Base-by-base conservation (phyloP, 495 filamentous ascomycete genomes). In the Penicillium lagena region DNA sequence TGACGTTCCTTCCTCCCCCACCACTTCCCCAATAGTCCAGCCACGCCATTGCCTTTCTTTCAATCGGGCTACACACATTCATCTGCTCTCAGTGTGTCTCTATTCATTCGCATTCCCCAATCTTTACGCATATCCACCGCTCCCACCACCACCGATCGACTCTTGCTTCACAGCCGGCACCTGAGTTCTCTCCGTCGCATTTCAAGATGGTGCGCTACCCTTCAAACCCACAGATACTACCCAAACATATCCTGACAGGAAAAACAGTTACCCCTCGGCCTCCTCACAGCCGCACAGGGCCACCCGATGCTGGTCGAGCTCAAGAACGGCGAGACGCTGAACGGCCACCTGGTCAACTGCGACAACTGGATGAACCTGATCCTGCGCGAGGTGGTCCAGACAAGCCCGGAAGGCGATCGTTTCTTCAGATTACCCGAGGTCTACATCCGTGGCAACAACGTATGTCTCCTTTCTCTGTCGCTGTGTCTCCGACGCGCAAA, bases 331-430 rank as follows among this genome's bases (percentile, higher is more conserved):
- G 94, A 97, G 64, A 97, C 91, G 0, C 75, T 97, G 39, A 98
- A 97, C 68, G 93, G 93, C 52, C 89, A 95, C 60, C 75, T 98
- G 43, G 83, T 96, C 62, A 90, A 81, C 61, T 97, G 89, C 77
- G 93, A 98, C 66, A 97, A 89, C 32, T 98, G 90, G 89, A 98
- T 98, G 93, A 98, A 98, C 66, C 67, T 98, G 39, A 96, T 91
- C 13, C 69, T 98, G 60, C 90, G 90, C 60, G 93, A 96, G 58
- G 94, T 98, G 8, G 87, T 97, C n/a, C 90, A 96, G 69, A 98
- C 93, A 7, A 94, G 86, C 56, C 80, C 90, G 22, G 94, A 97
- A 47, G 93, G 90, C 30, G 90, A 97, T 63, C 88, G 83, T 50
- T 98, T 98, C 66, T 87, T 86, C 60, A 77, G 86, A 53, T 67